A percentile compares a stretch with the other conserved stretches of the same genome.
phyloP scores from a whole-genome alignment of 441 rosid species.

The Dalechampia spathulata region DNA sequence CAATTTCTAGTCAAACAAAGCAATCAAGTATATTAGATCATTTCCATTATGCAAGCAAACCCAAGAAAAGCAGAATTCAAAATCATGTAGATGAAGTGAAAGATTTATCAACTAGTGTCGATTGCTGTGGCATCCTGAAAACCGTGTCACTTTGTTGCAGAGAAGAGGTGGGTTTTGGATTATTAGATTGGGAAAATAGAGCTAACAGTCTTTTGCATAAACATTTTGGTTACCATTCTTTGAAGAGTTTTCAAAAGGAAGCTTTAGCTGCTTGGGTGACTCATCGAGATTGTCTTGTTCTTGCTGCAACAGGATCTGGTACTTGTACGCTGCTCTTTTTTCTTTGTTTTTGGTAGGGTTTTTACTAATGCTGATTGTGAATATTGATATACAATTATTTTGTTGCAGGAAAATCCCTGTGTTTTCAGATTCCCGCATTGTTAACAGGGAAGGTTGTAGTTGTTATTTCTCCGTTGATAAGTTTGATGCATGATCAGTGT shows the following conservation, averaged over 20 bases:
- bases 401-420: conserved; percentile 73
- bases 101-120: conserved; percentile 8
- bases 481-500: conserved; percentile 97
- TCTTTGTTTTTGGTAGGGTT: not conserved
- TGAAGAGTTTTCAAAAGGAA: conserved; percentile 76
- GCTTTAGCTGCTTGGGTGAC: conserved; percentile 70
- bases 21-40: conserved; percentile 64
- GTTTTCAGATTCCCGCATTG: conserved; percentile 92
- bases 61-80: conserved; percentile 21
- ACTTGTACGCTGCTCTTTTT: conserved; percentile 11
- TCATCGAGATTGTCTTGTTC: conserved; percentile 75
- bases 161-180: conserved; percentile 28
- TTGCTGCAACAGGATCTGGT: conserved; percentile 97
- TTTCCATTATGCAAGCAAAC: conserved; percentile 28
- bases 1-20: conserved; percentile 9
- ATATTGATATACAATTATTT: not conserved
- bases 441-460: conserved; percentile 72
- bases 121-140: not conserved
- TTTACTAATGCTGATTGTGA: not conserved
- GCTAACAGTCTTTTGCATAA: conserved; percentile 37
- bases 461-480: conserved; percentile 87
- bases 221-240: conserved; percentile 53
- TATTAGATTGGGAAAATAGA: conserved; percentile 50
- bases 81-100: conserved; percentile 14
- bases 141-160: not conserved